Evolutionary conservation across 805 yeast species (phyloP), one percentile per base, ranked within the genome.

Genomic region (Hanseniaspora lachancei): DNA sequence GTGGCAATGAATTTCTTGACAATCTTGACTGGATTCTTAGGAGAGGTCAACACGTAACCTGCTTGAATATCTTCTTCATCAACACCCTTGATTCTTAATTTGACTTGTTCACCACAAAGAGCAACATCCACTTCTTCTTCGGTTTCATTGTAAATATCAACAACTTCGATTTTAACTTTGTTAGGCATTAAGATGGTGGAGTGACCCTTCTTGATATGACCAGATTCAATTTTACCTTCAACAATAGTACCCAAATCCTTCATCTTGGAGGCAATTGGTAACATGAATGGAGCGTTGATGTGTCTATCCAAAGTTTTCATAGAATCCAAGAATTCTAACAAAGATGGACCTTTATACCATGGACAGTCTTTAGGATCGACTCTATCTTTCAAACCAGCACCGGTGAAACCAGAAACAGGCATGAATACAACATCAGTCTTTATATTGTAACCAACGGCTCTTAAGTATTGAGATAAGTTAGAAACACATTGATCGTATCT

Each of bases 321-420:
- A 62, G 71, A 66, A 70, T 93, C 98, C 69, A 93, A 78, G 72
- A 76, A 91, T 73, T 93, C 97, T 65, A 93, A 77, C 64, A 93
- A 74, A 13, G 97, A 74, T 48, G 97, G 97, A 18, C 98, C 98
- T 18, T 69, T 72, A 76, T 91, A 91, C 97, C 97, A 93, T 60
- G 96, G 89, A 66, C 95, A 86, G 40, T 75, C 81, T 59, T 76
- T 73, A 60, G 79, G 68, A 59, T 78, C 68, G 48, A 93, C 86
- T 61, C 89, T 81, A 40, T 87, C 96, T 72, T 88, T 89, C 74
- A 93, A 76, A 63, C 96, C 96, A 57, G 95, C 95, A 67, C 99
- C 98, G 54, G 96, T 88, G 77, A 76, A 93, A 60, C 98, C 99
- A 20, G 97, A 89, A 54, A 93, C 97, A 47, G 99, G 99, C 97